Evolutionary conservation across 495 filamentous ascomycete genomes (phyloP).

Genomic region (Aspergillus saccharolyticus): DNA sequence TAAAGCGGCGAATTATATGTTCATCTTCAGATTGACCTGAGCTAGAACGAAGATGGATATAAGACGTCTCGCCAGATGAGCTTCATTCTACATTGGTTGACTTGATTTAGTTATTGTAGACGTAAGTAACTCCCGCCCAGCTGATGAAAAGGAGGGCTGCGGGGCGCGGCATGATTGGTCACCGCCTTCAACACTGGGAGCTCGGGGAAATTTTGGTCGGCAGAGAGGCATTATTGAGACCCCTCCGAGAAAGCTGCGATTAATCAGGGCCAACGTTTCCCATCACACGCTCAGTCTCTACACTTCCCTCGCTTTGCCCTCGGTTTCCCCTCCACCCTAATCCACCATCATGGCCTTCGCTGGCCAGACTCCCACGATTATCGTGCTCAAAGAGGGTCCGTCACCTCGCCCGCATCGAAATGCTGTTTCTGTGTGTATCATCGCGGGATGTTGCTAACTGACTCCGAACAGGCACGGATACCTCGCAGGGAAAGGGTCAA

Average conservation of each 20-base stretch:
- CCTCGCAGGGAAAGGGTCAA: conserved; percentile 94
- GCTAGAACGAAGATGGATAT: too few species aligned
- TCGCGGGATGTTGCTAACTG: conserved; percentile 13
- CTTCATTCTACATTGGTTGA: conserved; percentile 9
- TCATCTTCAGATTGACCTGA: too few species aligned
- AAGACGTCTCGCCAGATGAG: too few species aligned
- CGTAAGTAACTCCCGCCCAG: too few species aligned
- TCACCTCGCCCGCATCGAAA: conserved; percentile 32
- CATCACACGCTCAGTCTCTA: conserved; percentile 23
- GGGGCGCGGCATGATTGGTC: conserved; percentile 30
- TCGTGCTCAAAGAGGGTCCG: conserved; percentile 95
- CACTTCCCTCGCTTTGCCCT: conserved; percentile 10
- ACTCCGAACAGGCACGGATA: conserved; percentile 71
- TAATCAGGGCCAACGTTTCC: conserved; percentile 19
- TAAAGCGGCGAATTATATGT: too few species aligned
- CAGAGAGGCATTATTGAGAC: conserved; percentile 13
- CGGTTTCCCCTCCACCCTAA: conserved; percentile 7
- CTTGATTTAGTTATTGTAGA: background rate
- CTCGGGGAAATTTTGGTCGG: conserved; percentile 47
- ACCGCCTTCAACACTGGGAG: conserved; percentile 34
- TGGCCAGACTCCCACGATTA: conserved; percentile 96
- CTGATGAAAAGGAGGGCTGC: conserved; percentile 21
- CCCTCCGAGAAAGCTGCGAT: conserved; percentile 8
- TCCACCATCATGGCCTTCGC: conserved; percentile 77
- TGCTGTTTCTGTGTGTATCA: conserved; percentile 18